Conservation (phyloP, 2,329 filamentous ascomycete genomes). For the Trichoderma harzianum region DNA sequence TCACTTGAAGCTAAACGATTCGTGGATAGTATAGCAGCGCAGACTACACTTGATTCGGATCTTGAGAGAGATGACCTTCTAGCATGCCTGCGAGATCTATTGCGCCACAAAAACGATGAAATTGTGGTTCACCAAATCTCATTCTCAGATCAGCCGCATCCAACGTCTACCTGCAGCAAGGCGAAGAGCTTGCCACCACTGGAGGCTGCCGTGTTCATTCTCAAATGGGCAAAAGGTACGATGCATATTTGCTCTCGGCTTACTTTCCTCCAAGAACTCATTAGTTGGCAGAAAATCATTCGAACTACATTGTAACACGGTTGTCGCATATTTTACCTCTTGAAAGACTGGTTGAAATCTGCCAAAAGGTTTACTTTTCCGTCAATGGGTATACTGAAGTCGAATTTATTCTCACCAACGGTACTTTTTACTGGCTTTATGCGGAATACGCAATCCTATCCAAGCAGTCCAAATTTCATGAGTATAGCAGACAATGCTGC, state of each 20-base stretch:
- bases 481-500: not conserved
- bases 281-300: not conserved
- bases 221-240: conserved; percentile 1
- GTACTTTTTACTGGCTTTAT: not conserved
- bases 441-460: not conserved
- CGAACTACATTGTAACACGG: not conserved
- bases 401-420: not conserved
- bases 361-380: not conserved
- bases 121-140: not conserved
- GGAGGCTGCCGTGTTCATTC: not conserved
- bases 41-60: not conserved
- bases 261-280: not conserved
- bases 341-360: not conserved
- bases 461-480: not conserved
- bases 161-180: not conserved
- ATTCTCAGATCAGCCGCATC: not conserved
- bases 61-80: not conserved
- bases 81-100: not conserved
- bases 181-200: not conserved
- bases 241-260: not conserved
- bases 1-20: not conserved
- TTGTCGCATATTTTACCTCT: not conserved
- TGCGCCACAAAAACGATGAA: not conserved
- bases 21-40: not conserved
- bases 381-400: not conserved